Conservation (phyloP, 2,329 filamentous ascomycete species). For the Fusarium solani-melongenae region DNA sequence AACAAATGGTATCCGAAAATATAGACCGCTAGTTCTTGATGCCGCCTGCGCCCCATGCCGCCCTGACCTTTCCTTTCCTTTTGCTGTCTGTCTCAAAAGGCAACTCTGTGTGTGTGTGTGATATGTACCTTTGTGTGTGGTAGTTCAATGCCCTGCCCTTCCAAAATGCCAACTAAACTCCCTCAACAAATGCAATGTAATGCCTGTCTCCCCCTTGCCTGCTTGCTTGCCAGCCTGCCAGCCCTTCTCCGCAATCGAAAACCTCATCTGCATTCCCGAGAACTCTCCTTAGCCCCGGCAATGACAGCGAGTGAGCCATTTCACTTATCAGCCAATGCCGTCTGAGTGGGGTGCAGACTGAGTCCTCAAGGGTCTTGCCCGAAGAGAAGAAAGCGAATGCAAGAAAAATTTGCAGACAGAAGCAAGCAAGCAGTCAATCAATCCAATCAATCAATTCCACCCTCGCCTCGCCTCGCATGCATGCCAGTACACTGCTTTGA, state of each 20-base stretch:
- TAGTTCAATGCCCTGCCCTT: slow-evolving; percentile 16
- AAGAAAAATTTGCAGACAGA: slow-evolving; percentile 16
- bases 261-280: slow-evolving; percentile 3
- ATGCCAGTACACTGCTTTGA: slow-evolving; percentile 19
- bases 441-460: not conserved
- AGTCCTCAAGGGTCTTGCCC: slow-evolving; percentile 12
- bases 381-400: slow-evolving; percentile 6
- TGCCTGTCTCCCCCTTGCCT: not conserved
- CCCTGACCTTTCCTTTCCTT: not conserved
- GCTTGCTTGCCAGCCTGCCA: slow-evolving; percentile 16
- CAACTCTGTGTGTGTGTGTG: slow-evolving; percentile 17
- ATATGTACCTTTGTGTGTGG: slow-evolving; percentile 16
- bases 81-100: slow-evolving; percentile 19
- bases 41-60: slow-evolving; percentile 28
- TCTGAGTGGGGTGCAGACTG: slow-evolving; percentile 24
- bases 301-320: slow-evolving; percentile 26
- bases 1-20: slow-evolving; percentile 40
- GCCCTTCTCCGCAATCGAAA: slow-evolving; percentile 19
- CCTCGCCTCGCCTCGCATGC: slow-evolving; percentile 19
- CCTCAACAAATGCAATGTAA: slow-evolving; percentile 36
- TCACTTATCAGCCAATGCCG: slow-evolving; percentile 21
- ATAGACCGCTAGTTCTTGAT: slow-evolving; percentile 34
- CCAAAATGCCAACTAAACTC: slow-evolving; percentile 11
- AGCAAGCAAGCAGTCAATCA: slow-evolving; percentile 15
- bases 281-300: slow-evolving; percentile 27